Evolutionary conservation across 495 filamentous ascomycete species (phyloP), one percentile per base, ranked within the genome.

Genomic region (Penicillium cinerascens): DNA sequence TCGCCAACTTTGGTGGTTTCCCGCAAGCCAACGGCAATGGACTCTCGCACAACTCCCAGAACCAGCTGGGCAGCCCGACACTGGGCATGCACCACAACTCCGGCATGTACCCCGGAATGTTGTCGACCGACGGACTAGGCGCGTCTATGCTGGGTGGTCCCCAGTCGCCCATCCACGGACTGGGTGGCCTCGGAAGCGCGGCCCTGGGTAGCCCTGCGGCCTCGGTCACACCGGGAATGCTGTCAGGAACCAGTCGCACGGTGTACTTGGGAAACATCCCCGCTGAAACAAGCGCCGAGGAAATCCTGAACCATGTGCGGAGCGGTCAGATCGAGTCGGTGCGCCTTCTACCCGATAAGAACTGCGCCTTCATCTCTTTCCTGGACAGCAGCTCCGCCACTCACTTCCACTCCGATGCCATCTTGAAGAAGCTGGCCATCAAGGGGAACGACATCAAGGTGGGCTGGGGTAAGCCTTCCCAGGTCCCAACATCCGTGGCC

Each of bases 341-440:
- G 35, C 85, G 93, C 55, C 79, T 97, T 56, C 81, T 98, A 33
- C 89, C 92, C 16, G 93, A 98, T 74, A 98, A 97, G 88, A 98
- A 97, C 78, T 98, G 93, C 71, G 93, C 93, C 53, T 98, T 98
- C 77, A 98, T 98, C 64, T 98, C 93, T 11, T 98, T 98, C 73
- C 78, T 97, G 56, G 93, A 98, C 63, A 89, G 91, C 55, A 92
- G 89, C 74, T 96, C 95, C 23, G 93, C 93, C 42, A 96, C 91
- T 20, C 93, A 98, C 69, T 98, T 98, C 74, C 93, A 98, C 76
- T 98, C 93, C 23, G 93, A 98, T 78, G 93, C 93, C 51, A 97
- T 98, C 64, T 82, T 98, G 80, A 98, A 98, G 79, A 97, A 97
- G 75, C 82, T 98, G 60, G 88, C 92, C 52, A 93, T 98, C 74